These are phyloP conservation scores for Leptodermis oblonga DNA, from an alignment of 257 asterid genomes.

Conservation along the genomic window DNA sequence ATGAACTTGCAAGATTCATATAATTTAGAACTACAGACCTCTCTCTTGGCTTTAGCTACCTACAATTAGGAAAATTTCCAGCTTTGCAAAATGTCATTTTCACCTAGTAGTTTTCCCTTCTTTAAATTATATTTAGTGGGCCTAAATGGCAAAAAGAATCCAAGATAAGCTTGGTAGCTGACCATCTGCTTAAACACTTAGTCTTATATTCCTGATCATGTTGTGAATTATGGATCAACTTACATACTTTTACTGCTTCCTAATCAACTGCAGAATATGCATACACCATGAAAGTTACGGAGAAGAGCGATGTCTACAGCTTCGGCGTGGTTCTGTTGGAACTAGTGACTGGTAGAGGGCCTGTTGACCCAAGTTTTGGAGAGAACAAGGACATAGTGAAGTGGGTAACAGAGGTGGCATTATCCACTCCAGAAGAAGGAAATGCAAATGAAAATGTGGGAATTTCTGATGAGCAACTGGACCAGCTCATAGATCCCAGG, in stretches of 20 bases:
- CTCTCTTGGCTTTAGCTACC: background rate
- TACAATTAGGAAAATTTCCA: background rate
- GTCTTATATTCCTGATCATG: background rate
- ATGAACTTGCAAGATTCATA: background rate
- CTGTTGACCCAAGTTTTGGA: constrained; percentile 45
- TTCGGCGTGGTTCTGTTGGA: constrained; percentile 69
- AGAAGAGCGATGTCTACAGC: constrained; percentile 85
- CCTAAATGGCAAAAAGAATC: background rate
- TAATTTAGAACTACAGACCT: background rate
- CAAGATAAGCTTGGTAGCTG: background rate
- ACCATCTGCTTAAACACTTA: background rate
- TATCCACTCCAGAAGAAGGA: constrained; percentile 27
- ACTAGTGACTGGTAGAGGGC: constrained; percentile 57
- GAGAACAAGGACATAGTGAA: constrained; percentile 58
- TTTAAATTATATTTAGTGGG: too few relatives aligned
- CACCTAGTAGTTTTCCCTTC: too few relatives aligned
- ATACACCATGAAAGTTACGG: constrained; percentile 61
- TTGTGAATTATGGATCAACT: background rate
- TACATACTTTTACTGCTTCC: background rate
- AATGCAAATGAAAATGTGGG: constrained; percentile 5
- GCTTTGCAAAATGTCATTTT: background rate
- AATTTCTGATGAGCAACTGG: constrained; percentile 17
- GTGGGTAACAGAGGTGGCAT: constrained; percentile 50
- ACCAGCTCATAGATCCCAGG: constrained; percentile 44
- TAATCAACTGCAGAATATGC: constrained; percentile 53